phyloP scores from a whole-genome alignment of 805 yeast species.

The Alloascoidea africana region DNA sequence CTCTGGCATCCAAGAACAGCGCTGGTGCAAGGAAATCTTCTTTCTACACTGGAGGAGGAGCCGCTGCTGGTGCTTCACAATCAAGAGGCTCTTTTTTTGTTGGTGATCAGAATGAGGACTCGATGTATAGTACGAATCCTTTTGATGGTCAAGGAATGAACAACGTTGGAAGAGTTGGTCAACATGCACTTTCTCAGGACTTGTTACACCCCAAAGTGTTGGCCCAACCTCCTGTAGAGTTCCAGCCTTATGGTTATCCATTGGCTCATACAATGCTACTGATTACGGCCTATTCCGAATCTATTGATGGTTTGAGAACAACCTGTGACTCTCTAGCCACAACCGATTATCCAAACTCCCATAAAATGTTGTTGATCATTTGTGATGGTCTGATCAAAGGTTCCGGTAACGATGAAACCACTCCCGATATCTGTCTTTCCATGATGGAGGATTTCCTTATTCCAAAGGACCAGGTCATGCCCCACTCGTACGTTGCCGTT shows the following conservation, averaged over 20 bases:
- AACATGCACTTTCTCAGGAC: constrained; percentile 37
- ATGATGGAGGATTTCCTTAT: constrained; percentile 74
- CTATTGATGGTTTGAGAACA: constrained; percentile 69
- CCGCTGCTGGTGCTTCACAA: constrained; percentile 1
- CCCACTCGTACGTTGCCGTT: constrained; percentile 88
- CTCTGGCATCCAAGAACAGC: background rate
- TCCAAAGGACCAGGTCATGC: constrained; percentile 59
- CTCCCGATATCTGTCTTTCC: constrained; percentile 79
- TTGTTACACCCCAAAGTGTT: constrained; percentile 63
- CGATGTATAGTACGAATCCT: constrained; percentile 14
- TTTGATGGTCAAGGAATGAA: constrained; percentile 5
- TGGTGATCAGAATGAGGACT: constrained; percentile 1
- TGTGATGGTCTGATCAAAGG: constrained; percentile 96
- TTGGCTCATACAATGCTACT: constrained; percentile 57
- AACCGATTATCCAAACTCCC: constrained; percentile 91
- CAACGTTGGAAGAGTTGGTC: constrained; percentile 17
- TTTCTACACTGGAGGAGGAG: background rate
- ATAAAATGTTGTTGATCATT: constrained; percentile 67
- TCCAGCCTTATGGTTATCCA: constrained; percentile 77
- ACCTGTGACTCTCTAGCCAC: constrained; percentile 90
- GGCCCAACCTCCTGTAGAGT: constrained; percentile 82
- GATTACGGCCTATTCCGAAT: constrained; percentile 94
- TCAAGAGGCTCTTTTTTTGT: constrained; percentile 6
- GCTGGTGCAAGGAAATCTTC: background rate
- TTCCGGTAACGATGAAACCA: constrained; percentile 73